Evolutionary conservation across 495 filamentous ascomycete species (phyloP).

Genomic region (Neurospora terricola): DNA sequence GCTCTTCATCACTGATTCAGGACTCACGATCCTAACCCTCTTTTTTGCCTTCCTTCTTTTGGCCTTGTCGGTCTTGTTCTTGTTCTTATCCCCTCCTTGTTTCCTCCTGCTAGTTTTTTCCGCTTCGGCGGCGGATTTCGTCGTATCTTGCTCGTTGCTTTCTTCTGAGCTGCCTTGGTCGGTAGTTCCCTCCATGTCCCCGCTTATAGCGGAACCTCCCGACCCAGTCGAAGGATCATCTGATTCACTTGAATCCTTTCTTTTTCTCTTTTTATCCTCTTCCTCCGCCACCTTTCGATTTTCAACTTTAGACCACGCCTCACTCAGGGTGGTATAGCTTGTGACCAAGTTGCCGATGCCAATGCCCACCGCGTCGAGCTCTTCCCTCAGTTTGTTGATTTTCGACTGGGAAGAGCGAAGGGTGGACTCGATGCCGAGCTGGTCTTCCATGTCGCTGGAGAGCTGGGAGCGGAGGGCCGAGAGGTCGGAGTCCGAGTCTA

Average conservation of each 20-base stretch:
- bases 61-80: background rate
- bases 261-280: background rate
- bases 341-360: no score
- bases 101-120: no score
- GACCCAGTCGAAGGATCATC: background rate
- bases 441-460: background rate
- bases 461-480: background rate
- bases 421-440: background rate
- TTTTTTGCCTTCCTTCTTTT: background rate
- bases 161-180: background rate
- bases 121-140: background rate
- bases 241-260: background rate
- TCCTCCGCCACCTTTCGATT: no score
- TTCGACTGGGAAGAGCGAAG: rapidly evolving
- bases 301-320: no score
- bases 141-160: background rate
- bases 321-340: no score
- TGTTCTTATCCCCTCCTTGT: no score
- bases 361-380: background rate
- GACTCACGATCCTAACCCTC: background rate
- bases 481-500: background rate
- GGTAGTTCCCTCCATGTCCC: no score
- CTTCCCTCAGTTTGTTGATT: background rate
- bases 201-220: no score
- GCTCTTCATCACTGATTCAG: background rate